Conservation (phyloP, 306 rosid genomes). For the Inga laurina region DNA sequence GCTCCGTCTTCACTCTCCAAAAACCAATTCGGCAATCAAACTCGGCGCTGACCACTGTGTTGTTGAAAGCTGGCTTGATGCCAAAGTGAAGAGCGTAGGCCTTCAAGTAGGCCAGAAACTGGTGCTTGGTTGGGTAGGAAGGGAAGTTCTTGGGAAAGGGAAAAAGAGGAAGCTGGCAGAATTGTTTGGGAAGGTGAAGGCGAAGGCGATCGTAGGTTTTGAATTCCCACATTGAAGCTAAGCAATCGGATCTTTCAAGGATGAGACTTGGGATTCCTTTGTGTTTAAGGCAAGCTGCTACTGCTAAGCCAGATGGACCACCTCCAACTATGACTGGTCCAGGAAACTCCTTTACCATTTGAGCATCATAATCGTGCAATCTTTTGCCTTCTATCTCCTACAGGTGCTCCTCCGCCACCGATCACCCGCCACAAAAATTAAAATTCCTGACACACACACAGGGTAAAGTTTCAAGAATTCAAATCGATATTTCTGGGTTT, state of each 20-base stretch:
- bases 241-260: conserved; percentile 70
- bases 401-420: conserved; percentile 69
- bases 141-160: conserved; percentile 82
- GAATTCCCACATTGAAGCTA: conserved; percentile 88
- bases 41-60: conserved; percentile 55
- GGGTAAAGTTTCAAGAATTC: neutral
- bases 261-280: conserved; percentile 68
- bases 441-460: neutral
- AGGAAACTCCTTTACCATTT: conserved; percentile 11
- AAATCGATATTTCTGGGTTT: neutral
- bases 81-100: conserved; percentile 60
- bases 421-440: neutral
- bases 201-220: conserved; percentile 87
- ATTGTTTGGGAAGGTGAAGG: conserved; percentile 91
- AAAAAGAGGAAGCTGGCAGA: conserved; percentile 76
- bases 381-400: conserved; percentile 74
- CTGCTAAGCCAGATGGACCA: conserved; percentile 94
- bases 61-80: conserved; percentile 56
- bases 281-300: conserved; percentile 82
- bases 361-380: conserved; percentile 49
- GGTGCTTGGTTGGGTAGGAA: conserved; percentile 81
- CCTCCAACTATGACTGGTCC: conserved; percentile 92
- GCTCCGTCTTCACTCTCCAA: conserved; percentile 62
- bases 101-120: conserved; percentile 61
- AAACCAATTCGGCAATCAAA: conserved; percentile 41